A percentile compares a stretch with the other conserved stretches of the same genome.
These are phyloP conservation scores for Selaginella moellendorffii DNA, from an alignment of 75 land plant genomes.

Conservation along the genomic window DNA sequence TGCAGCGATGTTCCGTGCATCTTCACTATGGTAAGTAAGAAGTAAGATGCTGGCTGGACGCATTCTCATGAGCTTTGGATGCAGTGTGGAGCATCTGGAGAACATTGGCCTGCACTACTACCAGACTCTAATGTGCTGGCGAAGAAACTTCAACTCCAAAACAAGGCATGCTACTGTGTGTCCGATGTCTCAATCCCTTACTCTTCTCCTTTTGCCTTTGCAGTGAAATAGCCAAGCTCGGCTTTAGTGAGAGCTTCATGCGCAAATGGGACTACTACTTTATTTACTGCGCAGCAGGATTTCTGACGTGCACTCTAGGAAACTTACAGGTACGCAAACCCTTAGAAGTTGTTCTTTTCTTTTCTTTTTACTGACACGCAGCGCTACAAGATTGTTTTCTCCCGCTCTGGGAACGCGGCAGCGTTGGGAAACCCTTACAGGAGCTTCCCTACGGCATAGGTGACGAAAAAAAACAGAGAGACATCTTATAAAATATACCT, in stretches of 20 bases:
- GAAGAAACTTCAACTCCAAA: conserved; percentile 45
- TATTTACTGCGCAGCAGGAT: conserved; percentile 83
- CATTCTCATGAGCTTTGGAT: not conserved
- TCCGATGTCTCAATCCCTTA: not conserved
- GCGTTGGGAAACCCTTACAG: conserved; percentile 34
- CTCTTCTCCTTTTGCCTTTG: not conserved
- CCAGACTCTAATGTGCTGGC: conserved; percentile 64
- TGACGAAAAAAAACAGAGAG: no score
- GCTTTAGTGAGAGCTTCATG: conserved; percentile 71
- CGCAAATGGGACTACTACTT: conserved; percentile 93
- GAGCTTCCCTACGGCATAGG: no score
- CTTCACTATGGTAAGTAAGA: conserved; percentile 48
- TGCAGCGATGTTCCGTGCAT: conserved; percentile 58
- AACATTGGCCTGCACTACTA: conserved; percentile 81
- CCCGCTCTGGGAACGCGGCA: conserved; percentile 56
- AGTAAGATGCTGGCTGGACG: not conserved
- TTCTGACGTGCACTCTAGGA: conserved; percentile 36
- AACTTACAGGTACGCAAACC: not conserved
- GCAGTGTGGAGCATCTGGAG: conserved; percentile 88
- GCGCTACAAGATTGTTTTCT: conserved; percentile 84
- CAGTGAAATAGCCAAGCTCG: conserved; percentile 55
- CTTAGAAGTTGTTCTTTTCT: not conserved
- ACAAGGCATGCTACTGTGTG: conserved; percentile 26
- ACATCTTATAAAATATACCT: no score
- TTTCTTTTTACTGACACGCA: no score